Evolutionary conservation across 2,329 filamentous ascomycete species (phyloP).

Genomic region (Aspergillus sp.): DNA sequence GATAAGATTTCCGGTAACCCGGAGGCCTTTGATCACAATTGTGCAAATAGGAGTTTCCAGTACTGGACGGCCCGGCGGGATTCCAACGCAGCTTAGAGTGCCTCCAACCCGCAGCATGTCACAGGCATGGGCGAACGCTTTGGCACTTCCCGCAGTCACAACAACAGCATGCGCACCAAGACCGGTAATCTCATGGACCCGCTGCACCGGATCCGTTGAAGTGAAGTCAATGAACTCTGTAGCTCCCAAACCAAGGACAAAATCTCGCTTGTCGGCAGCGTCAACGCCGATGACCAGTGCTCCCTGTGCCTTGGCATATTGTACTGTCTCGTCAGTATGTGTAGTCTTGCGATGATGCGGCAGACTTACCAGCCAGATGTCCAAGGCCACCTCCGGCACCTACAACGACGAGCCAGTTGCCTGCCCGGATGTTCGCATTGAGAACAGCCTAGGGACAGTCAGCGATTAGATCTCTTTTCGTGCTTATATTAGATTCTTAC

Average conservation of each 20-base stretch:
- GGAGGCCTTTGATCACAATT: constrained; percentile 51
- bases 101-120: constrained; percentile 50
- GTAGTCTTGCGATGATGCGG: neutral
- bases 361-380: constrained; percentile 43
- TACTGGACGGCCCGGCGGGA: constrained; percentile 42
- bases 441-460: constrained; percentile 39
- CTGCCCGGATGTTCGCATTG: constrained; percentile 43
- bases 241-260: constrained; percentile 44
- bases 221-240: constrained; percentile 46
- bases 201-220: constrained; percentile 35
- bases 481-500: constrained; percentile 20
- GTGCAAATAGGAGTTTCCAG: constrained; percentile 46
- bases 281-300: constrained; percentile 49
- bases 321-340: constrained; percentile 33
- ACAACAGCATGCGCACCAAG: constrained; percentile 47
- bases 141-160: constrained; percentile 46
- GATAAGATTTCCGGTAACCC: constrained; percentile 48
- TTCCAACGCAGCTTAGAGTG: constrained; percentile 48
- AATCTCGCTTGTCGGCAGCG: constrained; percentile 43
- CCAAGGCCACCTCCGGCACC: constrained; percentile 52
- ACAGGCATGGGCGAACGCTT: constrained; percentile 45
- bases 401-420: constrained; percentile 48
- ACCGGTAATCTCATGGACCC: constrained; percentile 41
- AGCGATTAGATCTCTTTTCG: neutral
- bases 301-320: constrained; percentile 48